Conservation (phyloP, 768 basidiomycete genomes). For the Serendipita sp. region DNA sequence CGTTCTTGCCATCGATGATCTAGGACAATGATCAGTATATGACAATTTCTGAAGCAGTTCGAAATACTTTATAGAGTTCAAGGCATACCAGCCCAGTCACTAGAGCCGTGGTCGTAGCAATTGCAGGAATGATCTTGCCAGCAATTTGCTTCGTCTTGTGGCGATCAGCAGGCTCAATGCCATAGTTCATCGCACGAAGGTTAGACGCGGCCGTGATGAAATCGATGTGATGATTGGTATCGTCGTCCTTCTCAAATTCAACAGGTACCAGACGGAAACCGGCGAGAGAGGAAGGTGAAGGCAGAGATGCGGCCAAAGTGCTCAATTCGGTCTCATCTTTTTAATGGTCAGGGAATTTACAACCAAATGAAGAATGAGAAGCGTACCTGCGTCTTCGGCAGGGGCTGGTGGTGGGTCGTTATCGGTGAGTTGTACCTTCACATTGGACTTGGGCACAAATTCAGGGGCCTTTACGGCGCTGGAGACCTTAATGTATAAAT, state of each 20-base stretch:
- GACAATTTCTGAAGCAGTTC: too few relatives aligned
- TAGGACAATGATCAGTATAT: conserved; percentile 17
- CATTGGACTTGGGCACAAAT: conserved; percentile 82
- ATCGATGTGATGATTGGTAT: conserved; percentile 94
- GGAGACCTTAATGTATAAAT: conserved; percentile 66
- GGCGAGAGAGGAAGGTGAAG: conserved; percentile 76
- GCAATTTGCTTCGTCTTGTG: conserved; percentile 96
- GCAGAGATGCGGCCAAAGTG: conserved; percentile 50
- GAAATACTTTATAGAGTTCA: conserved; percentile 82
- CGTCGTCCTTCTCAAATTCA: conserved; percentile 98
- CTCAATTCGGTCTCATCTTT: conserved; percentile 32
- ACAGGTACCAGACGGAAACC: conserved; percentile 93
- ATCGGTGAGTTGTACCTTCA: conserved; percentile 88
- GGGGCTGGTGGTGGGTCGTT: conserved; percentile 63
- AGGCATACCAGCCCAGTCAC: conserved; percentile 92
- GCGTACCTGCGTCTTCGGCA: conserved; percentile 22
- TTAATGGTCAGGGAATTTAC: conserved; percentile 20
- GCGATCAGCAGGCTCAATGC: conserved; percentile 66
- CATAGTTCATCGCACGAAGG: conserved; percentile 89
- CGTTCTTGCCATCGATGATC: conserved; percentile 91
- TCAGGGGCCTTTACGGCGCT: conserved; percentile 74
- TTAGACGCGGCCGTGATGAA: conserved; percentile 98
- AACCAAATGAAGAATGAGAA: background rate
- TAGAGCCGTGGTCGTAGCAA: conserved; percentile 93
- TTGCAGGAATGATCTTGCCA: conserved; percentile 98